Conservation (phyloP, 768 basidiomycete genomes). For the Boletellus ananas region DNA sequence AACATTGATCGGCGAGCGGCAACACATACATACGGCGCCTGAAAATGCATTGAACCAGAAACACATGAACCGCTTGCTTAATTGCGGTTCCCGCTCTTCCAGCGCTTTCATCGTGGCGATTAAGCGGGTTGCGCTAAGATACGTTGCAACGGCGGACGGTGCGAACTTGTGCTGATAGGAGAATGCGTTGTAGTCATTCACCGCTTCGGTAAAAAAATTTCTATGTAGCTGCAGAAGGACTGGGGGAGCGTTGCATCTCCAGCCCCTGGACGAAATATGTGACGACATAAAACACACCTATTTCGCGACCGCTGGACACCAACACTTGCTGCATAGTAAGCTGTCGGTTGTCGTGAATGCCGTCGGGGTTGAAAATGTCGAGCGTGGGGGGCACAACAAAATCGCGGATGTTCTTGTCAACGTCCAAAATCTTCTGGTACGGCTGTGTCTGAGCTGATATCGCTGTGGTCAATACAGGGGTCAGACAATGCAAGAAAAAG, state of each 20-base stretch:
- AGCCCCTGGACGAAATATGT: slow-evolving; percentile 1
- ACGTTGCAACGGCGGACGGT: slow-evolving; percentile 69
- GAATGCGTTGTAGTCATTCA: slow-evolving; percentile 51
- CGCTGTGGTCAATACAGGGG: slow-evolving; percentile 58
- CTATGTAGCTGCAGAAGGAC: slow-evolving; percentile 67
- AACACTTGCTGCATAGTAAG: slow-evolving; percentile 63
- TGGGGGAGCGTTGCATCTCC: slow-evolving; percentile 23
- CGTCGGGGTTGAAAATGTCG: slow-evolving; percentile 38
- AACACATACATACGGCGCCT: slow-evolving; percentile 50
- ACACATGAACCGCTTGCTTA: slow-evolving; percentile 62
- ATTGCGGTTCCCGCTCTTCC: slow-evolving; percentile 54
- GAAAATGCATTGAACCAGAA: slow-evolving; percentile 78
- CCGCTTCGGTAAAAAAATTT: slow-evolving; percentile 62
- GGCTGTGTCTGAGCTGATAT: slow-evolving; percentile 48
- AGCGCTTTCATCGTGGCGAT: slow-evolving; percentile 55
- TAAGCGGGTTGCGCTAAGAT: slow-evolving; percentile 53
- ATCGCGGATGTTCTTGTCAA: slow-evolving; percentile 55
- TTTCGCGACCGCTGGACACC: slow-evolving; percentile 57
- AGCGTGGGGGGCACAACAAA: slow-evolving; percentile 52
- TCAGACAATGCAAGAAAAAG: slow-evolving; percentile 61
- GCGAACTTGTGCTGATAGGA: slow-evolving; percentile 60
- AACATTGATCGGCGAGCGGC: not conserved
- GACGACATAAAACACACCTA: slow-evolving; percentile 41
- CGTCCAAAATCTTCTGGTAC: slow-evolving; percentile 48
- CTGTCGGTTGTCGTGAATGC: slow-evolving; percentile 43